Base-by-base conservation (phyloP, 2,329 filamentous ascomycete species). In the Trichoderma polysporum region DNA sequence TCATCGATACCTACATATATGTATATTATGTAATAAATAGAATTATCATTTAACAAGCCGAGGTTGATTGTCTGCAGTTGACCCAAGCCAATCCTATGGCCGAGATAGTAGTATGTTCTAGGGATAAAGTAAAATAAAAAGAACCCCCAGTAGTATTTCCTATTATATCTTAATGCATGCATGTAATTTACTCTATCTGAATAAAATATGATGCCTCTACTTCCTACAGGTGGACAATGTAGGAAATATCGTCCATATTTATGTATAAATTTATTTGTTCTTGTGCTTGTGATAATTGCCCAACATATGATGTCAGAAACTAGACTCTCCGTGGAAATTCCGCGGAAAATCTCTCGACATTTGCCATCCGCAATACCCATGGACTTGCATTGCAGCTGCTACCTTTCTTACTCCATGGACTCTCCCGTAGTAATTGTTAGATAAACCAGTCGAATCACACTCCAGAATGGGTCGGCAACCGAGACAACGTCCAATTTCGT, bases 401-500 rank as follows among this genome's bases (percentile, higher is more conserved):
- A 31, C n/a, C 52, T n/a, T n/a, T 52, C 29, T 50, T 41, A 17
- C 50, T 58, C 52, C 62, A 65, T 53, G 62, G 62, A 65, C 62
- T 57, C 62, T 58, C 39, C 33, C n/a, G 52, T 56, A 49, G 62
- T 35, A 65, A 37, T 37, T 19, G 7, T 47, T 65, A 27, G 61
- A 35, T 57, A 57, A 56, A 33, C 39, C 52, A 49, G 31, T 37
- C 57, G 52, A 56, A 57, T 27, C n/a, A 50, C 53, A 58, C 45
- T 41, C 39, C 37, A 54, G 45, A 50, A 77, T 77, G 75, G 75
- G 73, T 37, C 73, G 74, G 31, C 75, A 77, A 70, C 72, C 75
- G 62, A 75, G 76, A 67, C 75, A 76, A 66, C 74, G 76, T 15
- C 76, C 76, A 41, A 72, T 78, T 45, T 78, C 76, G 41, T 78